These are phyloP conservation scores for Rhamnella rubrinervis DNA, from an alignment of 331 rosid genomes.

Conservation along the genomic window DNA sequence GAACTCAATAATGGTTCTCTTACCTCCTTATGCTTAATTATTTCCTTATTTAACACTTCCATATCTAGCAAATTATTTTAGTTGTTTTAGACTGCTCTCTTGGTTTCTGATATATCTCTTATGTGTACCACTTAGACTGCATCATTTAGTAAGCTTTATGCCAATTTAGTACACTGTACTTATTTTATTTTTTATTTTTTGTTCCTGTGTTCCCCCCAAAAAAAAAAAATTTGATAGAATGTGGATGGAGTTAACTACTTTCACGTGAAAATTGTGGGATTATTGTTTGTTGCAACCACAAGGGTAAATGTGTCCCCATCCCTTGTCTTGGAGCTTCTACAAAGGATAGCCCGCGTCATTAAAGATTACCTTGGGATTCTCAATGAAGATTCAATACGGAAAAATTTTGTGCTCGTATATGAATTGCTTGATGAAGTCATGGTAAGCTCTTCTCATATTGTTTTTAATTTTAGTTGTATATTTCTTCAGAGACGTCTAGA, in stretches of 20 bases:
- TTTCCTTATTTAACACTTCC: conserved; percentile 3
- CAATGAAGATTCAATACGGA: conserved; percentile 77
- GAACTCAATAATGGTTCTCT: not conserved
- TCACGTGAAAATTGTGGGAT: conserved; percentile 86
- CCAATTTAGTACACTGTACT: not conserved
- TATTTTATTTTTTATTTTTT: conserved; percentile 9
- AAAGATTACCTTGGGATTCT: conserved; percentile 90
- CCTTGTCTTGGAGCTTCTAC: conserved; percentile 82
- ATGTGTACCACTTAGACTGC: not conserved
- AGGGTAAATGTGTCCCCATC: conserved; percentile 73
- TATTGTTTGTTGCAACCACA: conserved; percentile 84
- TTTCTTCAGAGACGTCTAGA: conserved; percentile 5
- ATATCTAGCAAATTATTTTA: not conserved
- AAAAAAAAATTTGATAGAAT: conserved; percentile 66
- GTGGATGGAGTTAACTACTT: conserved; percentile 91
- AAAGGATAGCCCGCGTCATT: conserved; percentile 83
- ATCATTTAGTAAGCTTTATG: not conserved
- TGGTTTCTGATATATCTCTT: conserved; percentile 5
- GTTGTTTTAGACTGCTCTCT: not conserved
- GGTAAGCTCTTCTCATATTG: conserved; percentile 43
- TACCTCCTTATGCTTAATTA: not conserved
- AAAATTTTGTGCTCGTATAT: conserved; percentile 82
- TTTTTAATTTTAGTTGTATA: conserved; percentile 13
- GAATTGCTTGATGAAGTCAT: conserved; percentile 94
- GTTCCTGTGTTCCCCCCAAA: not conserved